A percentile compares a stretch with the other conserved stretches of the same genome.
These are phyloP conservation scores for Globisporangium perplexum DNA, from an alignment of 352 stramenopile genomes.

Conservation along the genomic window DNA sequence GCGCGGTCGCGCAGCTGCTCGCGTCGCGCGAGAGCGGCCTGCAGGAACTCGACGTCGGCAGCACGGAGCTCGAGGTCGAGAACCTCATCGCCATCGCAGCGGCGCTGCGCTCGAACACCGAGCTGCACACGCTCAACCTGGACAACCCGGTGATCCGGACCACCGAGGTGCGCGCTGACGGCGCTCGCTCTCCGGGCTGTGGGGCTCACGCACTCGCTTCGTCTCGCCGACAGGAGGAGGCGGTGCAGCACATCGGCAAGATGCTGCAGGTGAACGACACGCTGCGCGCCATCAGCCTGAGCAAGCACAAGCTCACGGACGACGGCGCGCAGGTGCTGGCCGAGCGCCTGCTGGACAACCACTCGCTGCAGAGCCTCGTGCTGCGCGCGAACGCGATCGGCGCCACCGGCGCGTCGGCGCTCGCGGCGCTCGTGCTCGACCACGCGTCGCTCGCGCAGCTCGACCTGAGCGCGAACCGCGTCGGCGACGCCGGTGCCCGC, in stretches of 20 bases:
- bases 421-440: constrained; percentile 49
- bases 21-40: constrained; percentile 23
- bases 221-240: constrained; percentile 30
- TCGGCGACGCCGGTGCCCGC: constrained; percentile 42
- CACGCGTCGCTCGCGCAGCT: constrained; percentile 46
- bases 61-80: constrained; percentile 48
- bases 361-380: constrained; percentile 43
- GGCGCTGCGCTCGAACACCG: constrained; percentile 36
- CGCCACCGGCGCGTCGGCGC: constrained; percentile 38
- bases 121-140: constrained; percentile 37
- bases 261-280: constrained; percentile 69
- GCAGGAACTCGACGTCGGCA: constrained; percentile 44
- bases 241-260: constrained; percentile 67
- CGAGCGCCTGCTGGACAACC: constrained; percentile 63
- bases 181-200: no score
- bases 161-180: constrained; percentile 25
- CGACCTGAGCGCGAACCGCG: constrained; percentile 61
- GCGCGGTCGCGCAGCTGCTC: constrained; percentile 47
- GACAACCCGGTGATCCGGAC: constrained; percentile 55
- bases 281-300: constrained; percentile 47
- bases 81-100: constrained; percentile 66
- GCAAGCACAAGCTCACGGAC: constrained; percentile 72
- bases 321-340: constrained; percentile 61
- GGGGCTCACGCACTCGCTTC: background rate
- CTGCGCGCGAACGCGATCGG: constrained; percentile 68